phyloP scores from a whole-genome alignment of 2,329 filamentous ascomycete species.

The Fusarium miscanthi region DNA sequence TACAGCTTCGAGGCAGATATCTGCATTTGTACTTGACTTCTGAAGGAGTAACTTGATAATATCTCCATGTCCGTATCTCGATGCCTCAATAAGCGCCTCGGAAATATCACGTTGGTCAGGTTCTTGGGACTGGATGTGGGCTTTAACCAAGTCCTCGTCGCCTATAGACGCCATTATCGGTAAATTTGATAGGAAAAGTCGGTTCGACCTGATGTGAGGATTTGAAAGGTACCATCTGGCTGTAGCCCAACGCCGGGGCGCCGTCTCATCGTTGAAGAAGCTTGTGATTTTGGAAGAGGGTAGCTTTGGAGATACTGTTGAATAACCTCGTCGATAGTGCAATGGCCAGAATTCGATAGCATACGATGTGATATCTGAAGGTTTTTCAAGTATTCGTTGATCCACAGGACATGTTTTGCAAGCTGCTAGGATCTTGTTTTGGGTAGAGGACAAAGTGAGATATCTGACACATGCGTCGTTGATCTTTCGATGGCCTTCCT shows the following conservation, averaged over 20 bases:
- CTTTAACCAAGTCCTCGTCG: rapidly evolving
- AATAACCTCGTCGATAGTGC: not conserved
- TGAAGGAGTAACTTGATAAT: not conserved
- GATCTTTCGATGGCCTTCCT: not conserved
- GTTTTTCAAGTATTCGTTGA: not conserved
- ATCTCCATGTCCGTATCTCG: not conserved
- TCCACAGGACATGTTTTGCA: not conserved
- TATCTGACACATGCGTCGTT: not conserved
- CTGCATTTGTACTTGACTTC: rapidly evolving
- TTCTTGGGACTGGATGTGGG: not conserved
- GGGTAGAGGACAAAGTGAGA: not conserved
- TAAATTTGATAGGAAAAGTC: rapidly evolving
- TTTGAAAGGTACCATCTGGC: not conserved
- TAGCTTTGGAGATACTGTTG: too few relatives aligned
- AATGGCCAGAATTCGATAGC: not conserved
- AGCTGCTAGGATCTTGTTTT: not conserved
- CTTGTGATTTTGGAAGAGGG: rapidly evolving
- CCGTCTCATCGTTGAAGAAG: not conserved
- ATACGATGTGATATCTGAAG: not conserved
- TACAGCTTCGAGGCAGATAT: not conserved
- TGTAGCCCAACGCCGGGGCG: not conserved
- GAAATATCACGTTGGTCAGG: not conserved
- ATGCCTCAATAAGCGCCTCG: not conserved
- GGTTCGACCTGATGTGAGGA: not conserved
- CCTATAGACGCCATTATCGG: not conserved